phyloP scores from a whole-genome alignment of 2,329 filamentous ascomycete species.

The Trichoderma guizhouense region DNA sequence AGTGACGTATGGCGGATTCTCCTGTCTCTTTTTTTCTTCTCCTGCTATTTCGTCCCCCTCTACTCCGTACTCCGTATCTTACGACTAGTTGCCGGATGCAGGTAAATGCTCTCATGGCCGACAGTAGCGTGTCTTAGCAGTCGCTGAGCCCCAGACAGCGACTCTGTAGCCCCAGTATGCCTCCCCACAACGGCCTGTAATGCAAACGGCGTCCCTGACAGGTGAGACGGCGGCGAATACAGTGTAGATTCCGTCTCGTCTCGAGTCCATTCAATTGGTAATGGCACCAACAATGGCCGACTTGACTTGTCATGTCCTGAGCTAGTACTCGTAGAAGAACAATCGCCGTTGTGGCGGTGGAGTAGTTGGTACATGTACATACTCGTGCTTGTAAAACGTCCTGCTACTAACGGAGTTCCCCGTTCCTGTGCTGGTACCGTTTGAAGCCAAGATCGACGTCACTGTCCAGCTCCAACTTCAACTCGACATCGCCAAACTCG shows the following conservation, averaged over 20 bases:
- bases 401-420: background rate
- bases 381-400: background rate
- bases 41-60: background rate
- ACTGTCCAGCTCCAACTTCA: background rate
- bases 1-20: slow-evolving; percentile 2
- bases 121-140: slow-evolving; percentile 13
- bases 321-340: background rate
- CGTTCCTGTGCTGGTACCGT: background rate
- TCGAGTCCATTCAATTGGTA: background rate
- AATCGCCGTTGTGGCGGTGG: background rate
- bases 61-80: background rate
- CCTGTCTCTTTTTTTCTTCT: background rate
- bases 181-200: background rate
- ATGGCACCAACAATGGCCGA: background rate
- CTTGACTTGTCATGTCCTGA: background rate
- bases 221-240: background rate
- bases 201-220: slow-evolving; percentile 10
- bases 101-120: slow-evolving; percentile 7
- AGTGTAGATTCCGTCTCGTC: background rate
- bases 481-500: background rate
- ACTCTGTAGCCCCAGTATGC: background rate
- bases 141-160: background rate
- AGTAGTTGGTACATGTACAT: background rate
- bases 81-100: slow-evolving; percentile 3
- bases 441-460: background rate